Evolutionary conservation across 2,329 filamentous ascomycete species (phyloP).

Genomic region (Diaporthe destruens): DNA sequence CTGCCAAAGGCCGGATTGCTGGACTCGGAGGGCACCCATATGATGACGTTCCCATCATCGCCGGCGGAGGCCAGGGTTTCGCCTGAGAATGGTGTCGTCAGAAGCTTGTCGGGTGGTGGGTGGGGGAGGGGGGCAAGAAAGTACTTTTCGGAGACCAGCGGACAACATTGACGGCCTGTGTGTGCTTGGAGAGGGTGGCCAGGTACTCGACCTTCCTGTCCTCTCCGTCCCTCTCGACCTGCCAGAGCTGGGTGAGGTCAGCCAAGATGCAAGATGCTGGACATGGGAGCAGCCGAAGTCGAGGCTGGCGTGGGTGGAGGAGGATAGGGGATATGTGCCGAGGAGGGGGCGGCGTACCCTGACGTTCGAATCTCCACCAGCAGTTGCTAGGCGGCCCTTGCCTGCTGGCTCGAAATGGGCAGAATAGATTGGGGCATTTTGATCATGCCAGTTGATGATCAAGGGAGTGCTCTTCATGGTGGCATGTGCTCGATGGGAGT

Average conservation of each 20-base stretch:
- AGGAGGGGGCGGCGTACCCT: slow-evolving; percentile 70
- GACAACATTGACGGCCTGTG: slow-evolving; percentile 97
- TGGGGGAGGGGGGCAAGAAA: slow-evolving; percentile 43
- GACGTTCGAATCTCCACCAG: slow-evolving; percentile 96
- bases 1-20: slow-evolving; percentile 80
- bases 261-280: slow-evolving; percentile 12
- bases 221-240: slow-evolving; percentile 85
- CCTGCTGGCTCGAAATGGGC: slow-evolving; percentile 95
- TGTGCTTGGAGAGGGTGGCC: slow-evolving; percentile 91
- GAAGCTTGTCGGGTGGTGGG: slow-evolving; percentile 18
- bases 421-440: slow-evolving; percentile 96
- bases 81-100: slow-evolving; percentile 63
- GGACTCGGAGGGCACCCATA: slow-evolving; percentile 92
- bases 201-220: slow-evolving; percentile 92
- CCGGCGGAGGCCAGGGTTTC: slow-evolving; percentile 95
- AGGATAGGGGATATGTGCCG: neutral
- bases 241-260: slow-evolving; percentile 79
- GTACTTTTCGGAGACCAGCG: slow-evolving; percentile 93
- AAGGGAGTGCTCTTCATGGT: slow-evolving; percentile 96
- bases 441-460: slow-evolving; percentile 98
- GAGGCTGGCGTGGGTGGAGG: neutral
- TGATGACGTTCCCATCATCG: slow-evolving; percentile 95
- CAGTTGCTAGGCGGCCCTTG: slow-evolving; percentile 92
- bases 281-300: neutral
- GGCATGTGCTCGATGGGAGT: slow-evolving; percentile 46